These are phyloP conservation scores for Albifimbria verrucaria DNA, from an alignment of 2,329 filamentous ascomycete genomes.

Conservation along the genomic window DNA sequence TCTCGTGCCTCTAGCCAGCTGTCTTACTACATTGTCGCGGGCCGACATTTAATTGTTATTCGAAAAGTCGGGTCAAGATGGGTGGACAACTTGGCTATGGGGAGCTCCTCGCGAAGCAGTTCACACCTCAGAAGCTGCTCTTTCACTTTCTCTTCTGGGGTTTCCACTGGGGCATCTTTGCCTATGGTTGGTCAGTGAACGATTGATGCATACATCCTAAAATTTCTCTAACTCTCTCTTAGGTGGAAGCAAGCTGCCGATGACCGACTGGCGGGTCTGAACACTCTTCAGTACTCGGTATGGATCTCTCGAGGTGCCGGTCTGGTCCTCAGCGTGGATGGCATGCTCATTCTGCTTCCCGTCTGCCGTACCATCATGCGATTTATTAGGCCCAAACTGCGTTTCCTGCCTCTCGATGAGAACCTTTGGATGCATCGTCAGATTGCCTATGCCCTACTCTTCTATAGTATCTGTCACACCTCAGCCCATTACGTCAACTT, in stretches of 20 bases:
- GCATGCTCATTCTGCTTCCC: slow-evolving; percentile 82
- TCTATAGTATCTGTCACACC: slow-evolving; percentile 79
- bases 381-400: slow-evolving; percentile 79
- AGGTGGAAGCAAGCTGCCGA: slow-evolving; percentile 79
- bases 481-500: slow-evolving; percentile 94
- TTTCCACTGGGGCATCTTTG: slow-evolving; percentile 76
- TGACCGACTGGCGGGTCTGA: slow-evolving; percentile 68
- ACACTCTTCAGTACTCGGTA: slow-evolving; percentile 80
- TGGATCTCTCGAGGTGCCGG: slow-evolving; percentile 96
- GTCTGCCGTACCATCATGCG: slow-evolving; percentile 92
- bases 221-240: slow-evolving; percentile 1
- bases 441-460: slow-evolving; percentile 80
- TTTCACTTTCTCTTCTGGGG: slow-evolving; percentile 83
- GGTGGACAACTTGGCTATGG: slow-evolving; percentile 37
- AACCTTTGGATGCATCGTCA: slow-evolving; percentile 97
- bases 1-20: not conserved
- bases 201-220: not conserved
- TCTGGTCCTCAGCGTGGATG: slow-evolving; percentile 78
- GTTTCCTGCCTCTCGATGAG: slow-evolving; percentile 91
- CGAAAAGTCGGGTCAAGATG: slow-evolving; percentile 26
- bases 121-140: slow-evolving; percentile 66
- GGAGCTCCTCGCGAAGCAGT: slow-evolving; percentile 58
- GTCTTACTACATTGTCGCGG: slow-evolving; percentile 28
- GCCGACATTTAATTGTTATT: slow-evolving; percentile 45
- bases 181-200: slow-evolving; percentile 71